Conservation (phyloP, 306 rosid genomes). For the Lathyrus aphaca region DNA sequence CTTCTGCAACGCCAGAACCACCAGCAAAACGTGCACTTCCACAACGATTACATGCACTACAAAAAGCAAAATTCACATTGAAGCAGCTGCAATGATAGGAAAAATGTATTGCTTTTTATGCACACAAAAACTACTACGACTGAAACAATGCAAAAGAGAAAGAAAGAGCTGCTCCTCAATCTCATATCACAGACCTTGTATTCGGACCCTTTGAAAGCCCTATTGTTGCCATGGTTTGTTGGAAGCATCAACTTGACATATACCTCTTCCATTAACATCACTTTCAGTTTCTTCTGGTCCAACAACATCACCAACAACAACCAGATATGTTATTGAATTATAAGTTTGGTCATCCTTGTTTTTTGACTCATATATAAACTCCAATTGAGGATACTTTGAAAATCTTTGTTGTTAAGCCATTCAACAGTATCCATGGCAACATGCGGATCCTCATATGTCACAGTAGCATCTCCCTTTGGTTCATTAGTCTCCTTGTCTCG, state of each 20-base stretch:
- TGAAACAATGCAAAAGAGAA: slow-evolving; percentile 51
- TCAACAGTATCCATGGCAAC: slow-evolving; percentile 95
- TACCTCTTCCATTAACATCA: slow-evolving; percentile 63
- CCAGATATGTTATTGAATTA: slow-evolving; percentile 57
- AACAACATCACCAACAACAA: slow-evolving; percentile 47
- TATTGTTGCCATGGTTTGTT: slow-evolving; percentile 98
- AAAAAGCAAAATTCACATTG: slow-evolving; percentile 97
- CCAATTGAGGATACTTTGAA: slow-evolving; percentile 85
- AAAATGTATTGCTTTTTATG: slow-evolving; percentile 44
- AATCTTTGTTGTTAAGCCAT: slow-evolving; percentile 94
- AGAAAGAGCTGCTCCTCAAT: slow-evolving; percentile 98
- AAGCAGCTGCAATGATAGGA: slow-evolving; percentile 68
- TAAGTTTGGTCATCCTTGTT: slow-evolving; percentile 72
- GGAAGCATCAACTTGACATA: slow-evolving; percentile 75
- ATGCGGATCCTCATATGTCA: slow-evolving; percentile 96
- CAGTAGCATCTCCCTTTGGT: slow-evolving; percentile 98
- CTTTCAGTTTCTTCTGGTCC: slow-evolving; percentile 58
- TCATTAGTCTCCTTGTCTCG: slow-evolving; percentile 87
- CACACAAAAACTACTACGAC: slow-evolving; percentile 20
- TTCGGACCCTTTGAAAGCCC: slow-evolving; percentile 96
- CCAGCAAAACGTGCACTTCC: slow-evolving; percentile 98
- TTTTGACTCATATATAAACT: slow-evolving; percentile 84
- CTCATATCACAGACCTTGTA: slow-evolving; percentile 99
- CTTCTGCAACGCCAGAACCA: slow-evolving; percentile 72
- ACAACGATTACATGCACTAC: slow-evolving; percentile 98